Conservation (phyloP, 345 rosid genomes). For the Salix udensis region DNA sequence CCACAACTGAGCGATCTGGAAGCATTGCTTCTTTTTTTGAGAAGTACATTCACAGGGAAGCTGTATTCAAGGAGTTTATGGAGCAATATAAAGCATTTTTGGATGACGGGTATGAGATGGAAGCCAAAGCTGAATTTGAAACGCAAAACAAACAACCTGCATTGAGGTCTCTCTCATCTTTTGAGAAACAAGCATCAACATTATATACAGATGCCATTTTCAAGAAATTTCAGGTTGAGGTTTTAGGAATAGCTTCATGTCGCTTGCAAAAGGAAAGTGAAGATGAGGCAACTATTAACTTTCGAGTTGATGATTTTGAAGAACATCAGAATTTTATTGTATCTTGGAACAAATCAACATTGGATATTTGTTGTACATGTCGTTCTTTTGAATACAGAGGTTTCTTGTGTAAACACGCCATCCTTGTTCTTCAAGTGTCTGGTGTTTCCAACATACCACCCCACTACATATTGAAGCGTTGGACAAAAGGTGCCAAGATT, state of each 20-base stretch:
- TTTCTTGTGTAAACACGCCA: slow-evolving; percentile 42
- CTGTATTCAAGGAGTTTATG: slow-evolving; percentile 39
- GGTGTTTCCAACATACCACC: slow-evolving; percentile 33
- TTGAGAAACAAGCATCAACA: slow-evolving; percentile 39
- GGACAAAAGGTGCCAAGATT: slow-evolving; percentile 39
- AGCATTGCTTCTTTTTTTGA: slow-evolving; percentile 40
- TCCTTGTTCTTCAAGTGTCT: slow-evolving; percentile 42
- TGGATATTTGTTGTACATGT: slow-evolving; percentile 35
- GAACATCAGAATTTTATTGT: slow-evolving; percentile 27
- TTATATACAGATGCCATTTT: slow-evolving; percentile 36
- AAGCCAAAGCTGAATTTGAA: slow-evolving; percentile 31
- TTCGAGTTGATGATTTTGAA: slow-evolving; percentile 36
- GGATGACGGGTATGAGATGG: slow-evolving; percentile 30
- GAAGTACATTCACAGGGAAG: slow-evolving; percentile 22
- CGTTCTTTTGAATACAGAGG: slow-evolving; percentile 43
- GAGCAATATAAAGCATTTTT: slow-evolving; percentile 26
- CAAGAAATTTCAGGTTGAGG: slow-evolving; percentile 46
- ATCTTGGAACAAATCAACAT: slow-evolving; percentile 31
- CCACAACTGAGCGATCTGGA: slow-evolving; percentile 27
- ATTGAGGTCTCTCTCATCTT: slow-evolving; percentile 31
- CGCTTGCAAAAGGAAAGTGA: slow-evolving; percentile 30
- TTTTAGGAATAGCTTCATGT: slow-evolving; percentile 39
- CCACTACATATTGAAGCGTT: slow-evolving; percentile 36
- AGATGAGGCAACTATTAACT: slow-evolving; percentile 22
- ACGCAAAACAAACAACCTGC: slow-evolving; percentile 19